phyloP scores from a whole-genome alignment of 768 basidiomycete species.

The Kwoniella botswanensis region DNA sequence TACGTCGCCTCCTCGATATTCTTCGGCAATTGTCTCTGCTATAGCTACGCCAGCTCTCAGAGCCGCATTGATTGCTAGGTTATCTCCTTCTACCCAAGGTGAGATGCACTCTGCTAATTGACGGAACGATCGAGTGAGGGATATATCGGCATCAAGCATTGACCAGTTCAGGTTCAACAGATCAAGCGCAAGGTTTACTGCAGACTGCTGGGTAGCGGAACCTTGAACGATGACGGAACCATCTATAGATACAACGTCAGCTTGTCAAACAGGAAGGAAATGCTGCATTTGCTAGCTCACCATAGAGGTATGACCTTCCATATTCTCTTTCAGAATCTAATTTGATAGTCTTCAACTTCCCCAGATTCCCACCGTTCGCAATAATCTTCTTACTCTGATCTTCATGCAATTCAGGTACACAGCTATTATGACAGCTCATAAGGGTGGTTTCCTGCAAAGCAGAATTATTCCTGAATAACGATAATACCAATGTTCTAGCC shows the following conservation, averaged over 20 bases:
- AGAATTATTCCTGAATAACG: conserved; percentile 38
- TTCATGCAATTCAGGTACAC: conserved; percentile 75
- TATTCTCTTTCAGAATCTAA: conserved; percentile 72
- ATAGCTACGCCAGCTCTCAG: conserved; percentile 68
- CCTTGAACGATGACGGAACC: conserved; percentile 22
- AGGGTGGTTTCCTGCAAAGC: conserved; percentile 65
- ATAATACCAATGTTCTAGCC: conserved; percentile 33
- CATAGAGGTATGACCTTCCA: conserved; percentile 80
- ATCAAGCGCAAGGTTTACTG: conserved; percentile 67
- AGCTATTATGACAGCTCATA: conserved; percentile 73
- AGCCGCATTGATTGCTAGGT: conserved; percentile 65
- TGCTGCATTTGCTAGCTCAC: conserved; percentile 55
- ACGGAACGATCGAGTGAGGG: conserved; percentile 79
- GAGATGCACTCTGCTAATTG: conserved; percentile 69
- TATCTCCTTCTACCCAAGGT: conserved; percentile 70
- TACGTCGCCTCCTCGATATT: conserved; percentile 78
- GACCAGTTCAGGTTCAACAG: conserved; percentile 88
- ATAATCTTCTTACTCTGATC: conserved; percentile 64
- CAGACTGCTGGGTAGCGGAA: conserved; percentile 55
- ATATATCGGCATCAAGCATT: conserved; percentile 75
- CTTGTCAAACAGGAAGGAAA: background rate
- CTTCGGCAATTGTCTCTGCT: conserved; percentile 70
- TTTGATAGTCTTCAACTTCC: conserved; percentile 70
- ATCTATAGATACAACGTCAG: conserved; percentile 26
- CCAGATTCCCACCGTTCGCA: conserved; percentile 65